These are phyloP conservation scores for Neoboletus magnificus DNA, from an alignment of 768 basidiomycete genomes.

Conservation along the genomic window DNA sequence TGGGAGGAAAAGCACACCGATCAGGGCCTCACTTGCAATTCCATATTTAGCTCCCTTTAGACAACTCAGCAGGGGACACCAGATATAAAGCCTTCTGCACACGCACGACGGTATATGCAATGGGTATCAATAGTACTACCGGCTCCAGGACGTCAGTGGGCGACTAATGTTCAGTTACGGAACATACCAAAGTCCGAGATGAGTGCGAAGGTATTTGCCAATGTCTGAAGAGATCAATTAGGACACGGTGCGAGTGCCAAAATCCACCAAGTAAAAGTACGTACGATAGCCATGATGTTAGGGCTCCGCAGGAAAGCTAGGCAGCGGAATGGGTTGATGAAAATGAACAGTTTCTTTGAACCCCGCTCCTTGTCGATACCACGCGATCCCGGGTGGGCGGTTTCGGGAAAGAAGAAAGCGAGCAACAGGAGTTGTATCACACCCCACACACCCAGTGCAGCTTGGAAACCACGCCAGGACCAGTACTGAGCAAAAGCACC, in stretches of 20 bases:
- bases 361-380: slow-evolving; percentile 47
- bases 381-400: slow-evolving; percentile 55
- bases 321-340: slow-evolving; percentile 58
- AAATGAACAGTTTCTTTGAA: slow-evolving; percentile 33
- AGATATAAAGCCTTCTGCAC: not conserved
- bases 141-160: not conserved
- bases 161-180: not conserved
- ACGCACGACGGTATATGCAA: slow-evolving; percentile 65
- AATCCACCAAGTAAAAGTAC: slow-evolving; percentile 19
- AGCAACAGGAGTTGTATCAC: slow-evolving; percentile 40
- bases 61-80: not conserved
- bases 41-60: slow-evolving; percentile 46
- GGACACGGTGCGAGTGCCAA: not conserved
- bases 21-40: slow-evolving; percentile 18
- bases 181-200: slow-evolving; percentile 36
- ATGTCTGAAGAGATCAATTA: slow-evolving; percentile 33
- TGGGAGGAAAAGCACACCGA: slow-evolving; percentile 27
- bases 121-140: slow-evolving; percentile 49
- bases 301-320: slow-evolving; percentile 55
- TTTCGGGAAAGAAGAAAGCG: slow-evolving; percentile 57
- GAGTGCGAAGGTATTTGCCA: slow-evolving; percentile 34
- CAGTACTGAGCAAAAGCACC: slow-evolving; percentile 53
- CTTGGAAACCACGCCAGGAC: slow-evolving; percentile 66
- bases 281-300: slow-evolving; percentile 52
- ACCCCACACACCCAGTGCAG: slow-evolving; percentile 40